Evolutionary conservation across 441 rosid species (phyloP).

Genomic region (Euphorbia celastroides): DNA sequence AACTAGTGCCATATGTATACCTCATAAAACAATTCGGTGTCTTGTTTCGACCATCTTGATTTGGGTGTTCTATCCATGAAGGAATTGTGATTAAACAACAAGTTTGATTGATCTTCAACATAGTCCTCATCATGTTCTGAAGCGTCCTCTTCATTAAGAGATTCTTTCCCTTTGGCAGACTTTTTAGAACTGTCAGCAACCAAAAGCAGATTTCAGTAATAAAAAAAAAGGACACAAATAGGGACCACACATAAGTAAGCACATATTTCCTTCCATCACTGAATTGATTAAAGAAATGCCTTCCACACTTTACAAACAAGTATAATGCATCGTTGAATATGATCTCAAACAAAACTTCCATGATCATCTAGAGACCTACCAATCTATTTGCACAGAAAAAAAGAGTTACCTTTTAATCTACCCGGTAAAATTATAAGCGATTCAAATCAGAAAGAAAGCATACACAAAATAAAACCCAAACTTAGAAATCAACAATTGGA

Average conservation of each 20-base stretch:
- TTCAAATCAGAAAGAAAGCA: background rate
- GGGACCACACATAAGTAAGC: background rate
- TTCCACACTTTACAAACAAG: background rate
- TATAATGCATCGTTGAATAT: background rate
- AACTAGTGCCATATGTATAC: conserved; percentile 22
- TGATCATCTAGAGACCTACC: background rate
- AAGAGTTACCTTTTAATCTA: background rate
- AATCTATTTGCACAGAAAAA: background rate
- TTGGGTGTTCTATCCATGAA: conserved; percentile 64
- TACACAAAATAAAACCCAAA: background rate
- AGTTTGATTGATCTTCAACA: conserved; percentile 26
- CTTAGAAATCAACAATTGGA: background rate
- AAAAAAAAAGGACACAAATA: background rate
- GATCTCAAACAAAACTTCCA: background rate
- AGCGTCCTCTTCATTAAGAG: conserved; percentile 35
- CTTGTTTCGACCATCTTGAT: conserved; percentile 78
- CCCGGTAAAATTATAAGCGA: background rate
- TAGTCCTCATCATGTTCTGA: conserved; percentile 31
- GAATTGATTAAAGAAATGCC: background rate
- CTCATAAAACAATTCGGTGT: conserved; percentile 79
- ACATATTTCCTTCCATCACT: background rate
- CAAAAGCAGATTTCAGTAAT: background rate
- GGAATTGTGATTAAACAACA: conserved; percentile 60
- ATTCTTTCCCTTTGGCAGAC: conserved; percentile 32
- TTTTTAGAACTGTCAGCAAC: conserved; percentile 31